Percentiles rank a stretch among this genome's conserved stretches.
These are phyloP conservation scores for Hymenoscyphus repandus DNA, from an alignment of 2,329 filamentous ascomycete genomes.

Conservation along the genomic window DNA sequence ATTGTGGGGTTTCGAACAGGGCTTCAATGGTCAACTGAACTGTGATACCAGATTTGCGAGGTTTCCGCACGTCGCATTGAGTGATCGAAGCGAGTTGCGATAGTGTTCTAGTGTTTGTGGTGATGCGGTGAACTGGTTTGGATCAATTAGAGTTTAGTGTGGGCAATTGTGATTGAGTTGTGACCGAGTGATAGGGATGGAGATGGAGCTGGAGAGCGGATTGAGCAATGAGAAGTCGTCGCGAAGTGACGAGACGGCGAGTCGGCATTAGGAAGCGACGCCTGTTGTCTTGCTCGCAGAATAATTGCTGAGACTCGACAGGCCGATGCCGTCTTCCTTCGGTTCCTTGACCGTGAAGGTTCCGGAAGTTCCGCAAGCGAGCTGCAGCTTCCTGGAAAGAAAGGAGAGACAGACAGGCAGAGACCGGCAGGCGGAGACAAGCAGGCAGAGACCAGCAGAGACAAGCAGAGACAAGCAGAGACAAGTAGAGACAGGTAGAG, in stretches of 20 bases:
- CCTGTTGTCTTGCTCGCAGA: neutral
- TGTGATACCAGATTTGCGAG: too few relatives aligned
- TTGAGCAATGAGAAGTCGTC: too few relatives aligned
- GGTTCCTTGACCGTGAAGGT: too few relatives aligned
- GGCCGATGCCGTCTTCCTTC: too few relatives aligned
- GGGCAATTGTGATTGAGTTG: neutral
- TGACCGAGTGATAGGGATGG: neutral
- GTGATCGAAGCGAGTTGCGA: too few relatives aligned
- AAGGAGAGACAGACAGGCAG: neutral
- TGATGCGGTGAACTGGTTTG: neutral
- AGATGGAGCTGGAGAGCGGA: neutral
- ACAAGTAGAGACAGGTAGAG: neutral
- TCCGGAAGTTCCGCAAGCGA: conserved; percentile 8
- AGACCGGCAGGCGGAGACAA: neutral
- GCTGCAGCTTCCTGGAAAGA: neutral
- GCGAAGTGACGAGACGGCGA: neutral
- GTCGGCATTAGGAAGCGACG: conserved; percentile 1
- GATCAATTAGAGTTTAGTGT: too few relatives aligned
- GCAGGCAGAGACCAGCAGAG: too few relatives aligned
- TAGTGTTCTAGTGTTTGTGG: neutral
- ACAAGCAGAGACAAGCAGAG: too few relatives aligned
- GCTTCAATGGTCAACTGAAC: too few relatives aligned
- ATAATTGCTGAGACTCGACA: neutral
- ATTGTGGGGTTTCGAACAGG: too few relatives aligned
- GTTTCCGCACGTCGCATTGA: too few relatives aligned